Evolutionary conservation across 139 green algal species (phyloP).

Genomic region (Bryopsis sp.): DNA sequence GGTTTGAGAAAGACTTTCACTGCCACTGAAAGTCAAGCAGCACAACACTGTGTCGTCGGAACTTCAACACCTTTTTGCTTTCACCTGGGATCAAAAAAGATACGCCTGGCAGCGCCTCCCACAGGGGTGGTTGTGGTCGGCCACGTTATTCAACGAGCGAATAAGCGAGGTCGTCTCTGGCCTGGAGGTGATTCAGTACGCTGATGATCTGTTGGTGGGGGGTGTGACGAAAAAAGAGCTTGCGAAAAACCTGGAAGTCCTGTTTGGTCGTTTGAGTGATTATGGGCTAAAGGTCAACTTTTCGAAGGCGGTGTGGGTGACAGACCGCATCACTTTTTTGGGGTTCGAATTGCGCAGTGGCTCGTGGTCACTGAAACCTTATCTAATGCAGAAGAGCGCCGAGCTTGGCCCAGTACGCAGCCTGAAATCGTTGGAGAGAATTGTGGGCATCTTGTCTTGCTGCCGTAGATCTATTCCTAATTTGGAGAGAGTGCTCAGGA

Average conservation of each 20-base stretch:
- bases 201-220: conserved; percentile 15
- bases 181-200: neutral
- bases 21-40: too few relatives aligned
- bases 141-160: conserved; percentile 12
- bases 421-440: conserved; percentile 4
- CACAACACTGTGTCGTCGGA: too few relatives aligned
- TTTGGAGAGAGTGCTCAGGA: neutral
- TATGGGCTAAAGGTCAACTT: conserved; percentile 20
- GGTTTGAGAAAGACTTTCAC: too few relatives aligned
- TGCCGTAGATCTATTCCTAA: neutral
- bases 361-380: neutral
- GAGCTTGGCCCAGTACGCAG: neutral
- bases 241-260: neutral
- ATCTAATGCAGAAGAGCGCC: neutral
- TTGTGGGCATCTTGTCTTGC: conserved; percentile 12
- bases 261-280: conserved; percentile 1
- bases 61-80: neutral
- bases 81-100: neutral
- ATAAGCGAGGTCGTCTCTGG: conserved; percentile 9
- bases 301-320: neutral
- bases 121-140: conserved; percentile 15
- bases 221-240: conserved; percentile 11
- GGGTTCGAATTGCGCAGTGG: conserved; percentile 6
- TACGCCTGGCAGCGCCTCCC: conserved; percentile 9
- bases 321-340: neutral